phyloP scores from a whole-genome alignment of 768 basidiomycete genomes.

The Daedalea quercina region DNA sequence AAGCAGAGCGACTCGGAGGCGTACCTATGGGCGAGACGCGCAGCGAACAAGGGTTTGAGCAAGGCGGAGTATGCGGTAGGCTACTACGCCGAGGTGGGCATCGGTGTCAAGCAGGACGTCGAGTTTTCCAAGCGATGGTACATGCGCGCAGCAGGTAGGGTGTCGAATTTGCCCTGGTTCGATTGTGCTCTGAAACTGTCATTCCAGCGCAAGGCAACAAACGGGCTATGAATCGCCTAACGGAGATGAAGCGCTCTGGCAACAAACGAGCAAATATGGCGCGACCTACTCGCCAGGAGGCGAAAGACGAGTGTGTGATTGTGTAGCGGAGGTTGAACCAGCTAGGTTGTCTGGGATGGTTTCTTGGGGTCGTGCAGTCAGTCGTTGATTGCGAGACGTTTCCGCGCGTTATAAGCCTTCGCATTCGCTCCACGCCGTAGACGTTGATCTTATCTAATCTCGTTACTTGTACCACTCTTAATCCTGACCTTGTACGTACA shows the following conservation, averaged over 20 bases:
- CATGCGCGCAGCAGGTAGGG: constrained; percentile 94
- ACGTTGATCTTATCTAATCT: constrained; percentile 19
- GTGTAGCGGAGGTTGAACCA: constrained; percentile 30
- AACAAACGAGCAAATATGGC: constrained; percentile 70
- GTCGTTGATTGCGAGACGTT: background rate
- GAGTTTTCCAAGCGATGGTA: constrained; percentile 98
- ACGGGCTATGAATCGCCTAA: constrained; percentile 91
- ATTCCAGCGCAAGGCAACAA: constrained; percentile 91
- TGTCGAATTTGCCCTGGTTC: background rate
- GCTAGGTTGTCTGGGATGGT: background rate
- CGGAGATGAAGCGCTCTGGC: constrained; percentile 90
- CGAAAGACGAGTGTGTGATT: constrained; percentile 90
- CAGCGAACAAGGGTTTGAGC: constrained; percentile 92
- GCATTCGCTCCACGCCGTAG: background rate
- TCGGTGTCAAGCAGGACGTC: constrained; percentile 92
- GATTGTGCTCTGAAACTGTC: background rate
- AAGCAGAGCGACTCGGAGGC: constrained; percentile 98
- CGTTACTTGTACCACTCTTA: constrained; percentile 15
- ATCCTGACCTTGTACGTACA: constrained; percentile 5
- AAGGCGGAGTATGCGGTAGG: constrained; percentile 99
- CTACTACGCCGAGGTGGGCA: constrained; percentile 96
- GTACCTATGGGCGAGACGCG: constrained; percentile 95
- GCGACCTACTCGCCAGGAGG: constrained; percentile 89
- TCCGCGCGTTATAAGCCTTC: background rate
- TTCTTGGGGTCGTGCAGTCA: background rate